Evolutionary conservation across 2,329 filamentous ascomycete species (phyloP), one percentile per base, ranked within the genome.

Genomic region (Nakataea oryzae): DNA sequence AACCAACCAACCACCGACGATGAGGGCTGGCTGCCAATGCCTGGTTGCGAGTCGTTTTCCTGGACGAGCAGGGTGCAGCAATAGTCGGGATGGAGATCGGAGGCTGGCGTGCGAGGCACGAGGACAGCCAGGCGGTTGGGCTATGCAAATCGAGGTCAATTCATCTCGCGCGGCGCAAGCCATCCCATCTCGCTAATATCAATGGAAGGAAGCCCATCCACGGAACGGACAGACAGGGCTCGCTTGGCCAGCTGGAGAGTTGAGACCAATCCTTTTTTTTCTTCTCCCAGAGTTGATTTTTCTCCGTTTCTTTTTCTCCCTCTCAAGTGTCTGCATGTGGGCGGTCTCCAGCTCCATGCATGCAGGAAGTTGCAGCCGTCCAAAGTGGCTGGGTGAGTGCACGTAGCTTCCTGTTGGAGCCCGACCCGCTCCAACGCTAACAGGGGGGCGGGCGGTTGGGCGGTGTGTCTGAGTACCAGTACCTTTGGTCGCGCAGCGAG

Each of bases 71-170:
- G 30, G 30, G 30, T 32, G 30, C 30, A 32, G 8, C 30, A 4
- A 12, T 12, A 32, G 41, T 47, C 41, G 27, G 56, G 59, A 60
- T 50, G 34, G 50, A 27, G n/a, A 56, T 60, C 50, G 54, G 59
- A 56, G 7, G 59, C 47, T 24, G 29, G 59, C 21, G 14, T 29
- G 59, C 21, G 28, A 32, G 28, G 21, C 28, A 55, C 41, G 21
- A 27, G 41, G 28, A 50, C 41, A n/a, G 41, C 41, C 41, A 50
- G 41, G 41, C 41, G 41, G 41, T 50, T 50, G 41, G 41, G 41
- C 41, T 24, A 50, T 50, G 41, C 41, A 50, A n/a, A n/a, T 34
- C n/a, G 59, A 60, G 59, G 50, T 55, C 54, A 57, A 62, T 62
- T 50, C 41, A n/a, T 8, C 41, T n/a, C 24, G 41, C 24, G 21